phyloP scores from a whole-genome alignment of 345 rosid genomes.

The Geranium brycei region DNA sequence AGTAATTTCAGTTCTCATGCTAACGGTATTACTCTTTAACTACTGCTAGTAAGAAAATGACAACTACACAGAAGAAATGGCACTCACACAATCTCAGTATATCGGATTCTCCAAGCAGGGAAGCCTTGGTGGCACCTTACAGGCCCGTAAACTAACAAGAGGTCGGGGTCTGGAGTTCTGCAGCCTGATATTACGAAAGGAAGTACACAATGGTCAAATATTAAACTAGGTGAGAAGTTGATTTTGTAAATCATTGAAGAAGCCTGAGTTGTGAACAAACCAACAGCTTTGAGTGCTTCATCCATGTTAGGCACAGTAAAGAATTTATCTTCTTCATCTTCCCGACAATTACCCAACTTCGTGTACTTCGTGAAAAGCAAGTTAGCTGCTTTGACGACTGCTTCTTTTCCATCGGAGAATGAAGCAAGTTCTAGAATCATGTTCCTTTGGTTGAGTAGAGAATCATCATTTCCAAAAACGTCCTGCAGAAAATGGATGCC shows the following conservation, averaged over 20 bases:
- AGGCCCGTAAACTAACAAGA: conserved; percentile 77
- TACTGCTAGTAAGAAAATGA: no score
- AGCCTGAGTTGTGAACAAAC: conserved; percentile 26
- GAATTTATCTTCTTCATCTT: conserved; percentile 28
- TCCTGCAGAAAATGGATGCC: conserved; percentile 29
- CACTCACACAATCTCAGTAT: conserved; percentile 74
- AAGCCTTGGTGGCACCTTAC: conserved; percentile 82
- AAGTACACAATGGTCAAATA: neutral
- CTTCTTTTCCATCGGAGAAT: conserved; percentile 66
- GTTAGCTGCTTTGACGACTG: conserved; percentile 76
- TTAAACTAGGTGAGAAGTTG: neutral
- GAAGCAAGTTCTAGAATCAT: conserved; percentile 62
- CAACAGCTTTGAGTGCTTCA: conserved; percentile 54
- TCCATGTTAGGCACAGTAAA: conserved; percentile 57
- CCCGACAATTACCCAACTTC: conserved; percentile 22
- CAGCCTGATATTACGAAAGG: conserved; percentile 32
- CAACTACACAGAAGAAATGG: conserved; percentile 4
- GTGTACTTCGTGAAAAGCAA: conserved; percentile 39
- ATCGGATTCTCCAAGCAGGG: conserved; percentile 87
- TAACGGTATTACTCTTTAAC: no score
- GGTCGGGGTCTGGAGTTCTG: conserved; percentile 60
- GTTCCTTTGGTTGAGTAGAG: conserved; percentile 13
- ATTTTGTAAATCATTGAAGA: conserved; percentile 3
- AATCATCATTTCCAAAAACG: conserved; percentile 13
- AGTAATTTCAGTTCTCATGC: no score